phyloP scores from a whole-genome alignment of 345 rosid genomes.

The Odontarrhena argentea region DNA sequence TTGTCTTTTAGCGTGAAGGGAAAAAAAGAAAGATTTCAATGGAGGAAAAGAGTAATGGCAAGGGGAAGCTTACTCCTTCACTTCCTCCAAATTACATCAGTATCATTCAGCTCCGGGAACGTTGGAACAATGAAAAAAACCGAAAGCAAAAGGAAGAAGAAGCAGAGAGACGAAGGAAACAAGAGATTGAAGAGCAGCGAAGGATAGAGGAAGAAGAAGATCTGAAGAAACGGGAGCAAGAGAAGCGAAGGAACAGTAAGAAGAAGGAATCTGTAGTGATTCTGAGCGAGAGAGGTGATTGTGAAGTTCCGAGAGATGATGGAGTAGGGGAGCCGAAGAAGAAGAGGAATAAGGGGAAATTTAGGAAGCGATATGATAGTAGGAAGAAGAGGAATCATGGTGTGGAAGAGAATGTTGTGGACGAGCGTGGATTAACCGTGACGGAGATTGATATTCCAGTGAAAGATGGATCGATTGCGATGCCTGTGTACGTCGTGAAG shows the following conservation, averaged over 20 bases:
- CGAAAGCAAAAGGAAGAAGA: slow-evolving; percentile 29
- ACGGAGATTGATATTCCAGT: slow-evolving; percentile 16
- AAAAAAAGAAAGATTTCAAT: background rate
- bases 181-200: slow-evolving; percentile 11
- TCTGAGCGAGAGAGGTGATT: slow-evolving; percentile 16
- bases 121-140: slow-evolving; percentile 35
- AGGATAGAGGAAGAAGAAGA: slow-evolving; percentile 7
- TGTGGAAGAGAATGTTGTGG: background rate
- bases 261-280: slow-evolving; percentile 3
- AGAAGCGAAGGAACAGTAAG: background rate
- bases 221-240: slow-evolving; percentile 17
- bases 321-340: background rate
- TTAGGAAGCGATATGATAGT: slow-evolving; percentile 6
- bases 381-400: slow-evolving; percentile 23
- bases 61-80: slow-evolving; percentile 12
- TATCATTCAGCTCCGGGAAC: slow-evolving; percentile 35
- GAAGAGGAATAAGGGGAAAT: background rate
- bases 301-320: background rate
- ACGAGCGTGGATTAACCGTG: slow-evolving; percentile 17
- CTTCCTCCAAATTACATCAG: slow-evolving; percentile 36
- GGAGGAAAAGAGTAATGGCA: slow-evolving; percentile 15
- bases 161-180: slow-evolving; percentile 27
- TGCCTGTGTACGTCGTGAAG: background rate
- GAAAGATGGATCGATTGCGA: background rate
- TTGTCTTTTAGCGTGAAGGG: background rate